phyloP scores from a whole-genome alignment of 306 rosid genomes.

The Trifolium repens region DNA sequence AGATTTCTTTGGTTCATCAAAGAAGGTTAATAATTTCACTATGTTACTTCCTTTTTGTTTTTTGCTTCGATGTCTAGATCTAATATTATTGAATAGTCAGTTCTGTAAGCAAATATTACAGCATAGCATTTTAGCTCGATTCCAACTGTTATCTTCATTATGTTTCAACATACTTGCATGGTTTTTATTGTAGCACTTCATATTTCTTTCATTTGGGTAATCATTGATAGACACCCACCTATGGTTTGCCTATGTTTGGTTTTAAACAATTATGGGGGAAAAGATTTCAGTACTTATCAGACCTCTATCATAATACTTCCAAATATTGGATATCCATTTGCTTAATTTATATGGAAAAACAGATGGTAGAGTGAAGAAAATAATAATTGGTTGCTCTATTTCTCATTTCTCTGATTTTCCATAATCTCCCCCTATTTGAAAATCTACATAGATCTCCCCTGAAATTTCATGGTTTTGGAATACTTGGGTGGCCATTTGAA shows the following conservation, averaged over 20 bases:
- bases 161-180: slow-evolving; percentile 36
- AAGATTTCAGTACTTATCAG: neutral
- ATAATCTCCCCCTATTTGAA: slow-evolving; percentile 12
- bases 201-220: slow-evolving; percentile 21
- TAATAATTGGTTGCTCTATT: neutral
- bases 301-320: slow-evolving; percentile 27
- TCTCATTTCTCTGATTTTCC: slow-evolving; percentile 9
- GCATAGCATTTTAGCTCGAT: slow-evolving; percentile 29
- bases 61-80: slow-evolving; percentile 16
- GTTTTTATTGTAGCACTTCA: slow-evolving; percentile 12
- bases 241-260: slow-evolving; percentile 4
- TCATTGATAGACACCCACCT: neutral
- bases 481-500: neutral
- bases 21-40: slow-evolving; percentile 58
- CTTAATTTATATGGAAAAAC: slow-evolving; percentile 12
- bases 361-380: slow-evolving; percentile 1
- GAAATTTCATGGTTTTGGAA: slow-evolving; percentile 14
- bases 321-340: slow-evolving; percentile 36
- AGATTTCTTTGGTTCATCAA: slow-evolving; percentile 72
- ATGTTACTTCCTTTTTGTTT: slow-evolving; percentile 30
- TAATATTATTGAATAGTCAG: slow-evolving; percentile 5
- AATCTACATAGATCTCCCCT: neutral
- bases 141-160: slow-evolving; percentile 1
- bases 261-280: slow-evolving; percentile 17
- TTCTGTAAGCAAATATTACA: slow-evolving; percentile 25